These are phyloP conservation scores for Brachypodium distachyon DNA, from an alignment of 202 grass and related monocot species.

Conservation along the genomic window DNA sequence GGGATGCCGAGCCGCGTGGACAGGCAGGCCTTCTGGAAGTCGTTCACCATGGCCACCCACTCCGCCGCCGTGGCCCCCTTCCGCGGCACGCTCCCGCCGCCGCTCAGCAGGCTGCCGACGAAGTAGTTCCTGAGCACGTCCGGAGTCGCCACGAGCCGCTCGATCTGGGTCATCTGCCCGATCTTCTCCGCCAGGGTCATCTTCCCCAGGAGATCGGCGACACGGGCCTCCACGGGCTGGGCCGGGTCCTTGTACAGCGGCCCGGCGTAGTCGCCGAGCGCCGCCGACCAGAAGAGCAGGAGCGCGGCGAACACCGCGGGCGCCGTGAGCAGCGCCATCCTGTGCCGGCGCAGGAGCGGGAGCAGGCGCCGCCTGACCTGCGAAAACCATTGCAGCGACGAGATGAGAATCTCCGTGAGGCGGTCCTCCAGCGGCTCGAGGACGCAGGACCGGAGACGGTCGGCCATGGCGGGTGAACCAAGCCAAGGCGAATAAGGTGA, in stretches of 20 bases:
- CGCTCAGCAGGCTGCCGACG: conserved; percentile 90
- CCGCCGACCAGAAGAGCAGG: conserved; percentile 53
- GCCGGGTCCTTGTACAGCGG: conserved; percentile 56
- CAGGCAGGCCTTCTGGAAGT: conserved; percentile 61
- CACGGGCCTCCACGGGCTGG: conserved; percentile 47
- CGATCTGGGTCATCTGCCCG: conserved; percentile 97
- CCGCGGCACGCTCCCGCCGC: conserved; percentile 77
- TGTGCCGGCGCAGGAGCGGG: conserved; percentile 37
- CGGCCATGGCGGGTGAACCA: not conserved
- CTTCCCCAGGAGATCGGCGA: conserved; percentile 41
- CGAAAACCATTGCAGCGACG: conserved; percentile 28
- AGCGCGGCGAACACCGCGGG: conserved; percentile 38
- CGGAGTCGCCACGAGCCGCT: conserved; percentile 55
- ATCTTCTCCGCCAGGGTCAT: conserved; percentile 87
- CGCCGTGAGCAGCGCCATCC: conserved; percentile 57
- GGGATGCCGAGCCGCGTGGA: conserved; percentile 67
- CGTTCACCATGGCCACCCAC: conserved; percentile 62
- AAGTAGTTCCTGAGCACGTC: conserved; percentile 58
- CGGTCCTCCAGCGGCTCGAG: conserved; percentile 19
- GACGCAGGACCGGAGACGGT: conserved; percentile 11
- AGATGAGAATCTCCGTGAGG: conserved; percentile 21
- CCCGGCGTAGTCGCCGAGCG: conserved; percentile 31
- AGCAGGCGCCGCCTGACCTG: conserved; percentile 32
- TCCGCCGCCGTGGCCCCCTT: conserved; percentile 57
- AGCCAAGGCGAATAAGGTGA: not conserved